phyloP scores from a whole-genome alignment of 2,329 filamentous ascomycete species.

The Fusarium sp. region DNA sequence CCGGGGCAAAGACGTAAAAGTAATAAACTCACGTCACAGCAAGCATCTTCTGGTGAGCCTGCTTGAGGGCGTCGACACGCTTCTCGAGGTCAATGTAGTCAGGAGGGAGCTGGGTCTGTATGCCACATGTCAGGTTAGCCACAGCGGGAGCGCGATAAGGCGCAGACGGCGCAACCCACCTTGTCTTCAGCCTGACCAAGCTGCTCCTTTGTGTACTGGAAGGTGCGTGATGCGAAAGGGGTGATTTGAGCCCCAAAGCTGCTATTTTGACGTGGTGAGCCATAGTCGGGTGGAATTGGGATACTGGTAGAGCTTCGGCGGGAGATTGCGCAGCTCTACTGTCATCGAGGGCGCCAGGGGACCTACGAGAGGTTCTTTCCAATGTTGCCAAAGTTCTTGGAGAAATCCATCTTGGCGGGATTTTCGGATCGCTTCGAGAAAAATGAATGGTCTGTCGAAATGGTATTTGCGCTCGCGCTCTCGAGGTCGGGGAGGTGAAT shows the following conservation, averaged over 20 bases:
- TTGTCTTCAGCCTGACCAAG: constrained; percentile 94
- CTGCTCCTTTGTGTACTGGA: constrained; percentile 98
- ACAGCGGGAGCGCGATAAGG: constrained; percentile 15
- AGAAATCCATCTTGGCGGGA: constrained; percentile 60
- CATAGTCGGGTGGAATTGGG: constrained; percentile 27
- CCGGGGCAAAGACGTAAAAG: background rate
- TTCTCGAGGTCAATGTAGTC: constrained; percentile 99
- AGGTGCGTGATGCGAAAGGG: constrained; percentile 90
- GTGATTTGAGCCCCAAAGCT: constrained; percentile 81
- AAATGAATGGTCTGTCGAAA: constrained; percentile 6
- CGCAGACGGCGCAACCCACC: constrained; percentile 56
- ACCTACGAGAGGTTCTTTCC: constrained; percentile 64
- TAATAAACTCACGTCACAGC: constrained; percentile 80
- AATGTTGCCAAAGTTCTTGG: constrained; percentile 64
- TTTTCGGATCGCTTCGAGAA: constrained; percentile 13
- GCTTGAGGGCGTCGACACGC: constrained; percentile 95
- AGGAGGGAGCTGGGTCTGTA: constrained; percentile 89
- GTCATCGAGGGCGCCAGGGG: constrained; percentile 19
- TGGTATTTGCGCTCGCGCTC: constrained; percentile 1
- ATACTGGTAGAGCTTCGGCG: constrained; percentile 20
- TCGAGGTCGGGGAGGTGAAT: constrained; percentile 3
- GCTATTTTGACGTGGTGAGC: constrained; percentile 46
- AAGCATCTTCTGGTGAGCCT: constrained; percentile 96
- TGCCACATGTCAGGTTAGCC: constrained; percentile 27
- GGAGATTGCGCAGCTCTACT: constrained; percentile 25